phyloP scores from a whole-genome alignment of 768 basidiomycete species.

The Lactarius psammicola region DNA sequence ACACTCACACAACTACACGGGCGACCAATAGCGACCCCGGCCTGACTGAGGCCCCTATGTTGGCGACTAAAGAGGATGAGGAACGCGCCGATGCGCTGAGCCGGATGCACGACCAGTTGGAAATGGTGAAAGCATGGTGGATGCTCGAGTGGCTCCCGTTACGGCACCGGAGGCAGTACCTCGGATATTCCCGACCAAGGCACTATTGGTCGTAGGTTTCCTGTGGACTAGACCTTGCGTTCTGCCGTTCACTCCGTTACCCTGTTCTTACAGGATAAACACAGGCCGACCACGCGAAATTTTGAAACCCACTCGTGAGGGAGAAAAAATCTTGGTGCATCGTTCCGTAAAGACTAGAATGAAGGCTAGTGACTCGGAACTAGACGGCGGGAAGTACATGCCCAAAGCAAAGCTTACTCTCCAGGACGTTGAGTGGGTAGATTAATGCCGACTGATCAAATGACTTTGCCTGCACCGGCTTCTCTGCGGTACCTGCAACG shows the following conservation, averaged over 20 bases:
- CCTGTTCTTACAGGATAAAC: constrained; percentile 3
- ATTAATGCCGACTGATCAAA: constrained; percentile 22
- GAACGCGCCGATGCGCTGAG: constrained; percentile 58
- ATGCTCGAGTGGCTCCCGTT: constrained; percentile 50
- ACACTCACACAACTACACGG: neutral
- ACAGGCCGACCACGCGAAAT: neutral
- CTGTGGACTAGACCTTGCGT: neutral
- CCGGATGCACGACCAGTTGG: constrained; percentile 57
- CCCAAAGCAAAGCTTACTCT: constrained; percentile 34
- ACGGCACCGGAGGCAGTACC: constrained; percentile 5
- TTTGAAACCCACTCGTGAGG: neutral
- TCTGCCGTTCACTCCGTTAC: neutral
- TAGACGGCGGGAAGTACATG: constrained; percentile 35
- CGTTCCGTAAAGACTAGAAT: constrained; percentile 16
- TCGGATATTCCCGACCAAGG: neutral
- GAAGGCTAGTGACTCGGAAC: constrained; percentile 13
- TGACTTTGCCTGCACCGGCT: neutral
- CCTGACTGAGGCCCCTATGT: constrained; percentile 25
- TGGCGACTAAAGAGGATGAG: constrained; percentile 52
- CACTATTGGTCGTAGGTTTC: constrained; percentile 8
- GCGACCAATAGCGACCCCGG: neutral
- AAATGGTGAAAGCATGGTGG: constrained; percentile 56
- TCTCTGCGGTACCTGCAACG: neutral
- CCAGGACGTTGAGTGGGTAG: constrained; percentile 30
- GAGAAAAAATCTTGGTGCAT: constrained; percentile 9